Conservation (phyloP, 2,329 filamentous ascomycete genomes). For the Ceratocystis variospora region DNA sequence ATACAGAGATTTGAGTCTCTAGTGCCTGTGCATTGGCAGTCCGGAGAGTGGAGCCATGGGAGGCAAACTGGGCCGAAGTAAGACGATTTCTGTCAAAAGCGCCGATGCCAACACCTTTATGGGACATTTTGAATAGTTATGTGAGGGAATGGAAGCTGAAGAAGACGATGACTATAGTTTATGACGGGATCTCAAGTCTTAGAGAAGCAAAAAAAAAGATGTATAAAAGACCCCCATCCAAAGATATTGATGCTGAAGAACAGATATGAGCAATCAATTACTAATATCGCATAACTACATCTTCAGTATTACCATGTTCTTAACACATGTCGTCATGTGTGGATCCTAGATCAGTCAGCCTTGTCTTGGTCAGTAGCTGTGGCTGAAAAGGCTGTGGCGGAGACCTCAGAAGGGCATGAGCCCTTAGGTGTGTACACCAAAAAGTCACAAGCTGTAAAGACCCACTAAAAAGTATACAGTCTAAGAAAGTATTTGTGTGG, state of each 20-base stretch:
- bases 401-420: conserved; percentile 11
- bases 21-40: conserved; percentile 72
- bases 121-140: conserved; percentile 38
- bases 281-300: background rate
- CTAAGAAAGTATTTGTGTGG: conserved; percentile 11
- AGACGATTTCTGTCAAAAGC: conserved; percentile 78
- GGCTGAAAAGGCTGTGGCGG: conserved; percentile 15
- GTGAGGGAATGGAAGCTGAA: background rate
- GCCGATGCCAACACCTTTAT: conserved; percentile 77
- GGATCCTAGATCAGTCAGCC: background rate
- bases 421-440: conserved; percentile 11
- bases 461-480: conserved; percentile 12
- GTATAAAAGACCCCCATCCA: no score
- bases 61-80: conserved; percentile 77
- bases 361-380: conserved; percentile 8
- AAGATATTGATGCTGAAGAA: background rate
- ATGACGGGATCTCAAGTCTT: background rate
- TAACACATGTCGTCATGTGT: conserved; percentile 14
- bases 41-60: conserved; percentile 77
- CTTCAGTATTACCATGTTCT: background rate
- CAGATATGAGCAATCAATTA: background rate
- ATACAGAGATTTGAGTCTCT: conserved; percentile 85
- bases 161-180: background rate
- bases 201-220: background rate
- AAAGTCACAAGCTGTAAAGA: conserved; percentile 5